Conservation (phyloP, 495 filamentous ascomycete genomes). For the Annulohypoxylon stygium region DNA sequence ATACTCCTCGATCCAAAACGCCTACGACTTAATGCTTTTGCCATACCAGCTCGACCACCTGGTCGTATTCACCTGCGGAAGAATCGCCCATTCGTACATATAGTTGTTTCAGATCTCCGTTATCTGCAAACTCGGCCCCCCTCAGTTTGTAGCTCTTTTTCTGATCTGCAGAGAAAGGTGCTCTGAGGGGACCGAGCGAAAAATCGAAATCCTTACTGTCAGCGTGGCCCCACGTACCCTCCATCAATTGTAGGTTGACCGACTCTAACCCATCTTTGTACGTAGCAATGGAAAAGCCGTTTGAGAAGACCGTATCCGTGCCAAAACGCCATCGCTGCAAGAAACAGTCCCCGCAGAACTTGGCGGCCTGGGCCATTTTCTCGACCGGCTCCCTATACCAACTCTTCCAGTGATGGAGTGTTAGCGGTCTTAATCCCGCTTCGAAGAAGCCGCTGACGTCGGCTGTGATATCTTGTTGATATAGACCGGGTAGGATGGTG, state of each 20-base stretch:
- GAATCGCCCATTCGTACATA: conserved; percentile 43
- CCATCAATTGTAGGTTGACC: conserved; percentile 67
- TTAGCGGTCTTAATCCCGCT: conserved; percentile 67
- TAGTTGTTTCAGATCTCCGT: conserved; percentile 43
- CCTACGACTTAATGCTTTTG: conserved; percentile 38
- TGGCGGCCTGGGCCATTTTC: conserved; percentile 68
- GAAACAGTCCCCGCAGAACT: conserved; percentile 71
- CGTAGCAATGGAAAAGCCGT: conserved; percentile 71
- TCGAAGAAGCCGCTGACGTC: conserved; percentile 75
- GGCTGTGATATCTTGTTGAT: conserved; percentile 72
- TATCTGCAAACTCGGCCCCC: conserved; percentile 39
- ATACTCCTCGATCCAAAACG: conserved; percentile 17
- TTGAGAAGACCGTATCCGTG: conserved; percentile 69
- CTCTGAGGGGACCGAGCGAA: conserved; percentile 66
- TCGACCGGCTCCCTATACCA: conserved; percentile 64
- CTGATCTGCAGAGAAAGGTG: conserved; percentile 30
- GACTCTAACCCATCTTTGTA: conserved; percentile 64
- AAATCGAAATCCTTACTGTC: conserved; percentile 61
- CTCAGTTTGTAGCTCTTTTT: conserved; percentile 57
- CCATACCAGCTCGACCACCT: conserved; percentile 49
- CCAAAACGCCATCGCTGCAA: conserved; percentile 73
- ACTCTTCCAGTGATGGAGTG: conserved; percentile 76
- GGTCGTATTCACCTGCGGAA: conserved; percentile 41
- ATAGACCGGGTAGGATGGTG: conserved; percentile 69
- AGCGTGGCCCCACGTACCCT: conserved; percentile 73